Base-by-base conservation (phyloP, 2,329 filamentous ascomycete genomes). In the Penicillium paneum region DNA sequence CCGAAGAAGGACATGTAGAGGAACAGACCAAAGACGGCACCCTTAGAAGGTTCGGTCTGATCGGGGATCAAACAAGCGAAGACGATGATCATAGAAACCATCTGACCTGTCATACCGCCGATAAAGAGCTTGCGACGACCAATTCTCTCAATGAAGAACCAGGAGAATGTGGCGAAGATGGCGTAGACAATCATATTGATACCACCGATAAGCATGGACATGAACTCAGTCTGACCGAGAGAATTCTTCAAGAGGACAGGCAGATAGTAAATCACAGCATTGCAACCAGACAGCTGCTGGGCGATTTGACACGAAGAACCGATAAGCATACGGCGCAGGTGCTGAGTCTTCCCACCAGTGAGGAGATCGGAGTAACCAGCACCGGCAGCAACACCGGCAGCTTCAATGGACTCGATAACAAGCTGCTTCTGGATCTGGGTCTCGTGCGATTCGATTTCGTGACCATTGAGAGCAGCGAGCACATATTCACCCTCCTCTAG, bases 1-100 rank as follows among this genome's bases (percentile, higher is more conserved):
- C 85, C 86, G 59, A 88, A 88, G 52, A 84, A 85, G 5, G 84
- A 83, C 64, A 88, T 88, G 71, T 87, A 89, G 3, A 84, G 79
- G 72, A 89, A 89, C 12, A 89, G 72, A 53, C 85, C 85, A 3
- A 87, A 84, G 10, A 80, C 71, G 5, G 73, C 72, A 41, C 73
- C 73, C 61, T 74, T 73, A 35, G 71, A 60, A 3, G 64, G 58
- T 3, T 58, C 40, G 1, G 53, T 15, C 3, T 58, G 52, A 8
- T 57, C 63, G 3, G 70, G 70, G 39, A 74, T 75, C 53, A 76
- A 46, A 36, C 73, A 76, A 35, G 45, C 70, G 43, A 76, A 74
- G 19, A 71, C 72, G 44, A 76, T 74, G 15, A 72, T 62, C 71
- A 75, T 73, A 17, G 72, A 63, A 24, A 69, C 60, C 39, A 72